phyloP scores from a whole-genome alignment of 306 rosid genomes.

The Castanospermum australe region DNA sequence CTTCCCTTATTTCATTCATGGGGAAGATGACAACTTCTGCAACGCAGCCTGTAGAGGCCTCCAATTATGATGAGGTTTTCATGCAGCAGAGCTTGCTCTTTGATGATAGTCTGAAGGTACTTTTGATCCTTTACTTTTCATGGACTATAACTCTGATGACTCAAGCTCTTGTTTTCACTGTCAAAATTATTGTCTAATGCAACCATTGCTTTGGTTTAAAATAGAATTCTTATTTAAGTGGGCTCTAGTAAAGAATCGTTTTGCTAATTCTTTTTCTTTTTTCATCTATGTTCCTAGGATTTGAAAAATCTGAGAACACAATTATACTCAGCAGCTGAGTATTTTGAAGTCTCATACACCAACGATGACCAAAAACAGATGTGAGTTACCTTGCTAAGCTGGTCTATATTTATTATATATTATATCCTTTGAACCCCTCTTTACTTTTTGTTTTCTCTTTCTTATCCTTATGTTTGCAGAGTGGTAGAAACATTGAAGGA shows the following conservation, averaged over 20 bases:
- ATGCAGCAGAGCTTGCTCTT: constrained; percentile 95
- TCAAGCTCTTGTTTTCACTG: not conserved
- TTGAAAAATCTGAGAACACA: constrained; percentile 90
- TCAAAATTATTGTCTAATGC: constrained; percentile 11
- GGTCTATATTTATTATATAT: not conserved
- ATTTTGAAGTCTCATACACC: constrained; percentile 89
- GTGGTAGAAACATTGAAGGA: constrained; percentile 95
- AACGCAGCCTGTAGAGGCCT: constrained; percentile 51
- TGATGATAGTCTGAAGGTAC: constrained; percentile 91
- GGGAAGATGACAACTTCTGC: constrained; percentile 66
- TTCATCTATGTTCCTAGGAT: constrained; percentile 59
- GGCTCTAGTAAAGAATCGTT: not conserved
- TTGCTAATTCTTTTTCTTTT: not conserved
- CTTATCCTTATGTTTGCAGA: constrained; percentile 37
- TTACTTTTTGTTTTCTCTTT: constrained; percentile 18
- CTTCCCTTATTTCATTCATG: constrained; percentile 40
- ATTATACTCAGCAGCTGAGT: constrained; percentile 95
- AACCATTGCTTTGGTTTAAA: not conserved
- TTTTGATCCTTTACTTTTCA: not conserved
- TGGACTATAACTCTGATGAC: not conserved
- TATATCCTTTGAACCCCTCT: not conserved
- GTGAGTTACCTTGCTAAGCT: constrained; percentile 51
- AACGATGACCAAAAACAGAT: constrained; percentile 95
- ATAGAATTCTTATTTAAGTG: not conserved
- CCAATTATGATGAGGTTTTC: constrained; percentile 90